Percentiles rank a stretch among this genome's conserved stretches.
Conservation (phyloP, 2,329 filamentous ascomycete species). For the Xylariaceae sp. region DNA sequence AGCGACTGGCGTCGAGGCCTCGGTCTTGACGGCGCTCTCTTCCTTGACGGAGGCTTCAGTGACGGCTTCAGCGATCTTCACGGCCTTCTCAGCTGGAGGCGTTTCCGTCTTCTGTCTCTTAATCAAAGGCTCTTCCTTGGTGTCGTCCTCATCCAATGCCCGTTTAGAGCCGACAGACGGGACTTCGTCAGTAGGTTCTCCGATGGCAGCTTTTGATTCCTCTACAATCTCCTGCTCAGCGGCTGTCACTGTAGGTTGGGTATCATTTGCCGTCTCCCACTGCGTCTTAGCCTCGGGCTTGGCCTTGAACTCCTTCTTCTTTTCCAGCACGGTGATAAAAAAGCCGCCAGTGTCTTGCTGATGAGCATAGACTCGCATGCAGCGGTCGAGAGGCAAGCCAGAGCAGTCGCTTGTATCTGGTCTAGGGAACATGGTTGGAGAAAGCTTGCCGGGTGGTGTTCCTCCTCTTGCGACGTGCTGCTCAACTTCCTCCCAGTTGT, state of each 20-base stretch:
- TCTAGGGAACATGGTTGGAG: constrained; percentile 79
- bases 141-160: constrained; percentile 35
- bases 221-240: constrained; percentile 38
- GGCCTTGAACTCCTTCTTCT: constrained; percentile 79
- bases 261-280: constrained; percentile 20
- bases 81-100: constrained; percentile 18
- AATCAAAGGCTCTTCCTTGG: constrained; percentile 36
- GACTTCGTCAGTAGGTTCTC: constrained; percentile 33
- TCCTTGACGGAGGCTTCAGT: constrained; percentile 17
- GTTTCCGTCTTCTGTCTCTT: constrained; percentile 48
- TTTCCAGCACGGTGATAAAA: constrained; percentile 94
- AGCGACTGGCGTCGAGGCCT: constrained; percentile 16
- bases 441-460: constrained; percentile 65
- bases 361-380: constrained; percentile 93
- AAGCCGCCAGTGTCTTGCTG: constrained; percentile 95
- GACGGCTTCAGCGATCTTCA: constrained; percentile 15
- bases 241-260: constrained; percentile 15
- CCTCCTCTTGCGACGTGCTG: constrained; percentile 61
- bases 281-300: constrained; percentile 64
- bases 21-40: constrained; percentile 16
- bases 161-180: constrained; percentile 34
- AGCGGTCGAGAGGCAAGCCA: constrained; percentile 77
- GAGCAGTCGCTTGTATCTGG: constrained; percentile 52
- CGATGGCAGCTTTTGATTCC: constrained; percentile 30
- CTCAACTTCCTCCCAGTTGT: constrained; percentile 78